Base-by-base conservation (phyloP, 371 early-diverging fungal genomes). In the Rhizopus microsporus region DNA sequence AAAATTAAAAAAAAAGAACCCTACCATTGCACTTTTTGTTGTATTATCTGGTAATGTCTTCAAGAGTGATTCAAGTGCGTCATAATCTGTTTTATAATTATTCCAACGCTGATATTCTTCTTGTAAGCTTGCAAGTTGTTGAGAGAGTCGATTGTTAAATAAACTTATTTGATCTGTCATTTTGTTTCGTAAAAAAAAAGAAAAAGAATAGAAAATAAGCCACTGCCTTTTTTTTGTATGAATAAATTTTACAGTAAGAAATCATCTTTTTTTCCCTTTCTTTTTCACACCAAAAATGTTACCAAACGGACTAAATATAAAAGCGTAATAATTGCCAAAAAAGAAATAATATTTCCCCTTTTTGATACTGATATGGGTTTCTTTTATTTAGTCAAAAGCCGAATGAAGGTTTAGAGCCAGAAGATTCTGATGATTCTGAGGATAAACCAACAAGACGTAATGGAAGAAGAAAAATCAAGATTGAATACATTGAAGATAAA, bases 401-500 rank as follows among this genome's bases (percentile, higher is more conserved):
- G 17, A 62, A 57, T 46, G 56, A 77, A 66, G 23, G 23, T 44
- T 15, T 55, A 30, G 56, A 61, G 44, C 57, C 50, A 1, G 83
- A 80, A 40, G 85, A 81, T 7, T 78, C 75, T 3, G 78, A 80
- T 12, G 80, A 78, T 3, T 63, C 67, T 0, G 75, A 62, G 30
- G 71, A 71, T n/a, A 78, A 82, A 56, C 66, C 61, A 16, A 77
- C 78, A 52, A 88, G 86, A 75, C 82, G 87, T 10, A 79, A 85
- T 30, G 93, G 93, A 7, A 81, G 98, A 48, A 85, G 95, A 68
- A 97, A 97, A 74, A 96, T 98, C 71, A 94, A 92, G 75, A 95
- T 97, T 74, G 95, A 94, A 71, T 98, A 91, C 65, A 99, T 99
- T 53, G 89, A 91, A 57, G 97, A 95, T 67, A 96, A 94, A 77